Conservation (phyloP, 805 yeast genomes). For the Debaryomyces hansenii region DNA sequence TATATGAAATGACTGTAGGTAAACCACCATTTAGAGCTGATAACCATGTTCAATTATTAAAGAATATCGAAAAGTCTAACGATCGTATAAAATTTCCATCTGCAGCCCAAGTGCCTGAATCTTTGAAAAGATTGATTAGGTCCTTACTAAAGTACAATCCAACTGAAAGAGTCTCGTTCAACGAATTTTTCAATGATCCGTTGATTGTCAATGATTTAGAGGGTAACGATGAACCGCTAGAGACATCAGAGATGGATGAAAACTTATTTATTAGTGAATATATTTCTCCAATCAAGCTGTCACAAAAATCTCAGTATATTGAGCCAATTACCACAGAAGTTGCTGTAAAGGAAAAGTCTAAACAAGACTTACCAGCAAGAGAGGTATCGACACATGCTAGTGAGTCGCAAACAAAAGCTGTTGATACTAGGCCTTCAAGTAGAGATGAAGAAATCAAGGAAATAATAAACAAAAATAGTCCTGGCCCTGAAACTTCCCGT, state of each 20-base stretch:
- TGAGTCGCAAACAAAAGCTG: background rate
- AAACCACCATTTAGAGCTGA: conserved; percentile 93
- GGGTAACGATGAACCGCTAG: conserved; percentile 57
- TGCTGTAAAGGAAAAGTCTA: background rate
- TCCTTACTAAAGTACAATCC: conserved; percentile 82
- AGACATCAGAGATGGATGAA: conserved; percentile 69
- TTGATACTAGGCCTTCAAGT: background rate
- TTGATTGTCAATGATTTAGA: conserved; percentile 57
- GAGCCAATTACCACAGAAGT: conserved; percentile 12
- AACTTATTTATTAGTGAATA: conserved; percentile 85
- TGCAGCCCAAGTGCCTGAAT: conserved; percentile 60
- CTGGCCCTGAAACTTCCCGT: conserved; percentile 36
- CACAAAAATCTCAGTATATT: conserved; percentile 18
- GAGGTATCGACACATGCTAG: background rate
- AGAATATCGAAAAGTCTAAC: conserved; percentile 79
- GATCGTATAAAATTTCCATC: conserved; percentile 79
- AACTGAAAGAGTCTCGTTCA: conserved; percentile 81
- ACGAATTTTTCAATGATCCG: conserved; percentile 80
- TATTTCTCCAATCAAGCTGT: conserved; percentile 43
- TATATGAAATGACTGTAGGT: conserved; percentile 95
- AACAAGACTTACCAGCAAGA: background rate
- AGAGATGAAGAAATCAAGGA: conserved; percentile 48
- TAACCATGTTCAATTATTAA: conserved; percentile 85
- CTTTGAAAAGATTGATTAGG: conserved; percentile 68
- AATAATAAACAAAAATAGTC: conserved; percentile 44